Base-by-base conservation (phyloP, 139 green algal species). In the Volvox africanus region DNA sequence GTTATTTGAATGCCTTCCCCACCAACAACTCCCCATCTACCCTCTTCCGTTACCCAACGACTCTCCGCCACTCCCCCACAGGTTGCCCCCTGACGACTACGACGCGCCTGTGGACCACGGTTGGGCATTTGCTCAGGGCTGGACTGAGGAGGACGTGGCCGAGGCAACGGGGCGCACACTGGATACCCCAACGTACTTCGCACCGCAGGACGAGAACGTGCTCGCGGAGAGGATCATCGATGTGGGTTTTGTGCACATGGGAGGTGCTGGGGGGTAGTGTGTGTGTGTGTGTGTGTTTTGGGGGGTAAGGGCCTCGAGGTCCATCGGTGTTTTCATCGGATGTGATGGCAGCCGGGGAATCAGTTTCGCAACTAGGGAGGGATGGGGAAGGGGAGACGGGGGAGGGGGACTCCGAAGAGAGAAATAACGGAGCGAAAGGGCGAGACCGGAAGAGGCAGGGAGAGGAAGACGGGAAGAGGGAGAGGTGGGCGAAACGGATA, bases 41-140 rank as follows among this genome's bases (percentile, higher is more conserved):
- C 61, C 2, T 79, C 36, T 35, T 22, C 61, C 61, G 21, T n/a
- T n/a, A n/a, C n/a, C n/a, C n/a, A n/a, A n/a, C n/a, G n/a, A n/a
- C n/a, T n/a, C n/a, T n/a, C n/a, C 33, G 30, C 76, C 36, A 22
- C 78, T 44, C 78, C 17, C 12, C 78, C 78, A 61, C 86, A 82
- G 91, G 35, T 75, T 92, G 44, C 80, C 21, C 0, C 92, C 92
- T 50, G 87, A 93, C 22, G 87, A 88, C 1, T 94, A 93, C 82
- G 17, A 79, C 3, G 16, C 82, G 21, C 90, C 92, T n/a, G 87
- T 94, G n/a, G 85, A 92, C 77, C 87, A 93, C 61, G 89, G 32
- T 0, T 94, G 92, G 92, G 88, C 77, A 1, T 20, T 28, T 2
- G 90, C 84, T 0, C 22, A 91, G 13, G 89, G 89, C 61, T 92